Conservation (phyloP, 148 eudicot species). For the Chenopodium suecicum region DNA sequence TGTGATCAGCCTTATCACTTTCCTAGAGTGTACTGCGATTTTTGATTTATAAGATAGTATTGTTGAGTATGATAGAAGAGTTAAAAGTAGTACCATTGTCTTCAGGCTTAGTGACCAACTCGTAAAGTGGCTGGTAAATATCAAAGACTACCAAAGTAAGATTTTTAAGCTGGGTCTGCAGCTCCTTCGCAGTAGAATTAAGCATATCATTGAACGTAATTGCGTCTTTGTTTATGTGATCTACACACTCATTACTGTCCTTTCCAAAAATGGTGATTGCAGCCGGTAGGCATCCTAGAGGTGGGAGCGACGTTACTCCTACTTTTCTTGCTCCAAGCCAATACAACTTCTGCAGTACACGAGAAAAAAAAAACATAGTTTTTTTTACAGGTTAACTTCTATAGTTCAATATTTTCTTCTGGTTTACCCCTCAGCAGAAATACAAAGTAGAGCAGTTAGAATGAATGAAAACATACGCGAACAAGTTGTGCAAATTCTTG, state of each 20-base stretch:
- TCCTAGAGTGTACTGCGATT: background rate
- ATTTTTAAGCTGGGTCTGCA: conserved; percentile 43
- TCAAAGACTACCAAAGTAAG: conserved; percentile 60
- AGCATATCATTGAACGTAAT: conserved; percentile 50
- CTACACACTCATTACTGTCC: conserved; percentile 53
- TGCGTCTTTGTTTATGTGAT: conserved; percentile 49
- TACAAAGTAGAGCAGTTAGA: background rate
- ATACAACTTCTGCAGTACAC: conserved; percentile 44
- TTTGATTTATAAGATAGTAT: too few relatives aligned
- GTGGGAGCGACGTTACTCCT: conserved; percentile 63
- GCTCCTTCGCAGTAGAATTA: conserved; percentile 44
- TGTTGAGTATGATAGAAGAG: background rate
- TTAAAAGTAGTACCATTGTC: conserved; percentile 39
- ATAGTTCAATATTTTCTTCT: too few relatives aligned
- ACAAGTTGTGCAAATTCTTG: conserved; percentile 41
- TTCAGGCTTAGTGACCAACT: conserved; percentile 47
- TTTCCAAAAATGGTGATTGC: conserved; percentile 58
- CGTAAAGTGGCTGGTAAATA: conserved; percentile 52
- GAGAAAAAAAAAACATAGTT: too few relatives aligned
- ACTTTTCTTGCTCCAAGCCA: conserved; percentile 60
- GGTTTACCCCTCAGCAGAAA: background rate
- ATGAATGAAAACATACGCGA: conserved; percentile 29
- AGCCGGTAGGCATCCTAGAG: conserved; percentile 64
- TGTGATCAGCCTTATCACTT: too few relatives aligned
- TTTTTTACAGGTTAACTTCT: too few relatives aligned